These are phyloP conservation scores for Ilyonectria robusta DNA, from an alignment of 2,329 filamentous ascomycete species.

Conservation along the genomic window DNA sequence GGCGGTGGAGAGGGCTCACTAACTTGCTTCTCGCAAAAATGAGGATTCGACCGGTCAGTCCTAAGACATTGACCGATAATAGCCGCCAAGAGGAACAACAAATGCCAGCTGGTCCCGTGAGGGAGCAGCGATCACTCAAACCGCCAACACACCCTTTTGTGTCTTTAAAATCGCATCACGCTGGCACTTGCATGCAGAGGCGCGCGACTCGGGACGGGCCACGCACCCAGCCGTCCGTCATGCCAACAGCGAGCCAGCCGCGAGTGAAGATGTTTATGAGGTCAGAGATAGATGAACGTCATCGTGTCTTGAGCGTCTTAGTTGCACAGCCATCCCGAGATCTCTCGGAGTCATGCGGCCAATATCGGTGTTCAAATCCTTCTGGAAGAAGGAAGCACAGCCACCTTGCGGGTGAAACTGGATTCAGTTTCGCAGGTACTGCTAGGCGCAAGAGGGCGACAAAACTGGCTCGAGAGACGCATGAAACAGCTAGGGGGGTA, in stretches of 20 bases:
- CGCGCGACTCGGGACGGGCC: conserved; percentile 27
- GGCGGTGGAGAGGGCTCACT: conserved; percentile 26
- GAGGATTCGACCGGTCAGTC: conserved; percentile 35
- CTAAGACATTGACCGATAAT: conserved; percentile 32
- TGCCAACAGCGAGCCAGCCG: conserved; percentile 17
- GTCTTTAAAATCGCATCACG: conserved; percentile 10
- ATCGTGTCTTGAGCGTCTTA: conserved; percentile 23
- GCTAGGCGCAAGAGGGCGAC: conserved; percentile 20
- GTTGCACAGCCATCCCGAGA: conserved; percentile 24
- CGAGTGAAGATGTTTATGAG: conserved; percentile 14
- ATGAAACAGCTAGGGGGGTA: conserved; percentile 18
- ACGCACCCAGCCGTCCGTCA: conserved; percentile 15
- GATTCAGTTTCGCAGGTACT: conserved; percentile 25
- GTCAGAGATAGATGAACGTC: conserved; percentile 30
- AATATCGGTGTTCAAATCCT: conserved; percentile 35
- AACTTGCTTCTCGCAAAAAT: conserved; percentile 21
- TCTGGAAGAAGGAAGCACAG: conserved; percentile 44
- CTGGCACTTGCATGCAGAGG: conserved; percentile 32
- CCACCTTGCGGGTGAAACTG: conserved; percentile 38
- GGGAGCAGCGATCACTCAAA: conserved; percentile 31
- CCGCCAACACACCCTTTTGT: conserved; percentile 27
- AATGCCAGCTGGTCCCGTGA: conserved; percentile 38
- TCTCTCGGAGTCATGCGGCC: conserved; percentile 35
- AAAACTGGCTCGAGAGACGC: conserved; percentile 30
- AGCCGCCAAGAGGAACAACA: conserved; percentile 33